Percentiles rank a stretch among this genome's conserved stretches.
Conservation (phyloP, 768 basidiomycete species). For the Mycena latifolia region DNA sequence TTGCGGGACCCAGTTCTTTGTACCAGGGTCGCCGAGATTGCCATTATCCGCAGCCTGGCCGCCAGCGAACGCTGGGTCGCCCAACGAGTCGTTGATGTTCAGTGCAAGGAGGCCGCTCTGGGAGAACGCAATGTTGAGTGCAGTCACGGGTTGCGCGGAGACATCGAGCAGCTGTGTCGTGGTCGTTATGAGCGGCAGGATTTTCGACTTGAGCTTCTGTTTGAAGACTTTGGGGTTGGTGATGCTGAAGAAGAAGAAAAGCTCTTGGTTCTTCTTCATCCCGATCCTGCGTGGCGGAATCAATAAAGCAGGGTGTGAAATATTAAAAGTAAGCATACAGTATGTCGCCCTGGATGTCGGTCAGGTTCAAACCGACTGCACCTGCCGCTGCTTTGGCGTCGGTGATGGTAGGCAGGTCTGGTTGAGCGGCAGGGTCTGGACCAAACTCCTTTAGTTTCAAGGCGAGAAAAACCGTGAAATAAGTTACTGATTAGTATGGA, state of each 20-base stretch:
- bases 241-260: constrained; percentile 41
- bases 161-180: constrained; percentile 27
- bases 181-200: constrained; percentile 34
- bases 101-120: constrained; percentile 32
- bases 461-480: background rate
- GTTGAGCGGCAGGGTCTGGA: constrained; percentile 1
- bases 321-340: constrained; percentile 32
- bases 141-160: constrained; percentile 29
- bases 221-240: constrained; percentile 36
- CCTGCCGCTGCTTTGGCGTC: background rate
- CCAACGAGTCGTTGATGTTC: constrained; percentile 27
- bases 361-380: constrained; percentile 25
- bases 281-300: constrained; percentile 36
- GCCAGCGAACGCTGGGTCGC: constrained; percentile 25
- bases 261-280: constrained; percentile 40
- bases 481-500: constrained; percentile 10
- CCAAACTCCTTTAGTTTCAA: background rate
- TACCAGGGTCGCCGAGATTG: constrained; percentile 30
- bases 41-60: constrained; percentile 31
- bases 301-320: too few species aligned
- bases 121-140: constrained; percentile 42
- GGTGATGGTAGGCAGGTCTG: background rate
- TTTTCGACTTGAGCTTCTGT: constrained; percentile 19
- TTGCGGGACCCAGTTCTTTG: constrained; percentile 31
- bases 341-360: constrained; percentile 40